Base-by-base conservation (phyloP, 257 asterid species). In the Penstemon newberryi region DNA sequence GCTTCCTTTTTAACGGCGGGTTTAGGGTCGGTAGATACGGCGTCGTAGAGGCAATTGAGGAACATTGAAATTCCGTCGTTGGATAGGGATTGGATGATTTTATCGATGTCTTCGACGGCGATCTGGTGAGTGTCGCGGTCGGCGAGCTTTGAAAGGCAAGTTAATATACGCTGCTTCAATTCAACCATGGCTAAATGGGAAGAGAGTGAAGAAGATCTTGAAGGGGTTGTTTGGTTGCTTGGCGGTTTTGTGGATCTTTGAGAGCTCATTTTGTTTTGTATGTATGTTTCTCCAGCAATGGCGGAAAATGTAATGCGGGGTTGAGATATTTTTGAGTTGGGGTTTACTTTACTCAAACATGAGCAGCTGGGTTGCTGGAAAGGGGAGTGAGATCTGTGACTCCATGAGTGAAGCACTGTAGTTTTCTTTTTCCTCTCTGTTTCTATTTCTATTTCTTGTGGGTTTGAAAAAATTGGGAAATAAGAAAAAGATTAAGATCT, bases 41-140 rank as follows among this genome's bases (percentile, higher is more conserved):
- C 95, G 67, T 94, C 98, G 85, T 84, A 94, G 9, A 94, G 95
- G 80, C 99, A 91, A 81, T 91, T 94, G 69, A 94, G 90, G 8
- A 94, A 86, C 93, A 91, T 91, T 5, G 96, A 75, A 67, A 94
- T 84, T 69, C 99, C 95, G 73, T 94, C 99, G 71, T 80, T 89
- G 0, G 97, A 75, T 40, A 89, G 87, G 59, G 93, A 74, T 8
- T 83, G 86, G 68, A 91, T 87, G 70, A 94, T 85, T 73, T 84
- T 87, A 68, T 89, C 92, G 41, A 94, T 89, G 82, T 94, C 99
- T 53, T 94, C 96, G 39, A 94, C 82, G 25, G 98, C 99, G 89
- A 94, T 94, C 87, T 91, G 96, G 82, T 94, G 99, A 45, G 99
- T 94, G 76, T 94, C 99, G 49, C 98, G 86, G 77, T 94, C 98